A percentile compares a stretch with the other conserved stretches of the same genome.
These are phyloP conservation scores for Sporisorium scitamineum DNA, from an alignment of 1,284 basidiomycete species.

Conservation along the genomic window DNA sequence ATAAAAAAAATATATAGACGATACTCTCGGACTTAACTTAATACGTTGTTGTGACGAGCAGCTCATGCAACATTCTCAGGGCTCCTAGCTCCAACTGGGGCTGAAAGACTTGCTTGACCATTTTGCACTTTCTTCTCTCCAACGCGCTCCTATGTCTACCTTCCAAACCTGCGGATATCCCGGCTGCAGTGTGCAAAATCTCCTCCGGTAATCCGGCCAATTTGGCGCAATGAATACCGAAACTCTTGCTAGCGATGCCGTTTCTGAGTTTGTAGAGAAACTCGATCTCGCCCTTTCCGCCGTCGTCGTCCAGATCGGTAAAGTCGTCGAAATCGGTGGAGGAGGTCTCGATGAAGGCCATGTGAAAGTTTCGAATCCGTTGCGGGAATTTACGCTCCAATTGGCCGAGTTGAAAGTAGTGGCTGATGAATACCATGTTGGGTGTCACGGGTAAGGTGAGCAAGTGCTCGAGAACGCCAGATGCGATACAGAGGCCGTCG, in stretches of 20 bases:
- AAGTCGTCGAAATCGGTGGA: neutral
- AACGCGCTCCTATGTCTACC: too few species aligned
- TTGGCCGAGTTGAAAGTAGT: slow-evolving; percentile 57
- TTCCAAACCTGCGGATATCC: slow-evolving; percentile 14
- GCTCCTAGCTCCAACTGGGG: neutral
- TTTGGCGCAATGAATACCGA: slow-evolving; percentile 65
- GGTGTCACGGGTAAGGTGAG: slow-evolving; percentile 22
- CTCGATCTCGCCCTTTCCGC: slow-evolving; percentile 35
- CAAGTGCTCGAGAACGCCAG: slow-evolving; percentile 53
- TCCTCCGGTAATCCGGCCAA: slow-evolving; percentile 51
- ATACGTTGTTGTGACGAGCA: too few species aligned
- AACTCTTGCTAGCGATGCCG: slow-evolving; percentile 55
- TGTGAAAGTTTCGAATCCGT: slow-evolving; percentile 54
- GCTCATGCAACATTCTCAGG: neutral
- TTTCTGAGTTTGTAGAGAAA: slow-evolving; percentile 62
- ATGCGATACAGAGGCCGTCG: slow-evolving; percentile 58
- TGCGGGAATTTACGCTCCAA: slow-evolving; percentile 13
- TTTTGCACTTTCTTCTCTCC: too few species aligned
- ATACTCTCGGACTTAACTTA: too few species aligned
- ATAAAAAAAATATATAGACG: too few species aligned
- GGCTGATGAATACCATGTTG: slow-evolving; percentile 61
- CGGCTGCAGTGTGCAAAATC: slow-evolving; percentile 19
- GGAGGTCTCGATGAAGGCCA: slow-evolving; percentile 49
- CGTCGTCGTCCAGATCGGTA: neutral
- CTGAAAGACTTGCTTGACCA: too few species aligned